phyloP scores from a whole-genome alignment of 2,329 filamentous ascomycete species.

The Xylaria sp. region DNA sequence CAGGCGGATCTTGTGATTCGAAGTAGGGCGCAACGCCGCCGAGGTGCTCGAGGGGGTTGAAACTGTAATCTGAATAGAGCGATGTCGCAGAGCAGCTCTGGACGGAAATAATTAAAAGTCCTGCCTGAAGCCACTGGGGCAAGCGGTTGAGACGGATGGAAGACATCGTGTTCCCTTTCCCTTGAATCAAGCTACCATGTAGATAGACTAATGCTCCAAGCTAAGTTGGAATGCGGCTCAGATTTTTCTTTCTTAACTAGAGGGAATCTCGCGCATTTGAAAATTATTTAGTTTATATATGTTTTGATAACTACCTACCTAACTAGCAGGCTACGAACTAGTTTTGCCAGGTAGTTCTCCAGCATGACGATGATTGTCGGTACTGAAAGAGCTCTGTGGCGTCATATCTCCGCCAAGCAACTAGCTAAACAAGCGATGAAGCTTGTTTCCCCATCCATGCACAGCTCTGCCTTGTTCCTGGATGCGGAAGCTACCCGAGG shows the following conservation, averaged over 20 bases:
- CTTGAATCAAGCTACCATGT: neutral
- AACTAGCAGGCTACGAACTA: neutral
- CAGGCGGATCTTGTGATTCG: constrained; percentile 61
- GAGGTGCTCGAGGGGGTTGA: constrained; percentile 65
- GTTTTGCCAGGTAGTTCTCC: neutral
- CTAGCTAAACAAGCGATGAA: constrained; percentile 16
- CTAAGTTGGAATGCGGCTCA: neutral
- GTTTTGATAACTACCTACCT: neutral
- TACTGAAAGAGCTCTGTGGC: constrained; percentile 9
- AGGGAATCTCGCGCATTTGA: neutral
- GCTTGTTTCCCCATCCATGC: constrained; percentile 15
- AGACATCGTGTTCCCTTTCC: constrained; percentile 16
- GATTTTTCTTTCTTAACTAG: neutral
- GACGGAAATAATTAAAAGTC: constrained; percentile 17
- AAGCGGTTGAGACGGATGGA: constrained; percentile 1
- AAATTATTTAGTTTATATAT: neutral
- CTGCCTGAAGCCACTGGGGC: constrained; percentile 26
- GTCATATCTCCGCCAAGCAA: constrained; percentile 31
- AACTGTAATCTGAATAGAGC: constrained; percentile 59
- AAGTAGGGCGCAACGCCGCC: constrained; percentile 68
- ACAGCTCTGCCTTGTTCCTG: constrained; percentile 14
- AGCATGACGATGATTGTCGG: constrained; percentile 10
- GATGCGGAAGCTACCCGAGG: constrained; percentile 10
- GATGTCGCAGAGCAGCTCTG: constrained; percentile 33
- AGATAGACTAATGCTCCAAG: neutral